Evolutionary conservation across 495 filamentous ascomycete species (phyloP).

Genomic region (Daldinia decipiens): DNA sequence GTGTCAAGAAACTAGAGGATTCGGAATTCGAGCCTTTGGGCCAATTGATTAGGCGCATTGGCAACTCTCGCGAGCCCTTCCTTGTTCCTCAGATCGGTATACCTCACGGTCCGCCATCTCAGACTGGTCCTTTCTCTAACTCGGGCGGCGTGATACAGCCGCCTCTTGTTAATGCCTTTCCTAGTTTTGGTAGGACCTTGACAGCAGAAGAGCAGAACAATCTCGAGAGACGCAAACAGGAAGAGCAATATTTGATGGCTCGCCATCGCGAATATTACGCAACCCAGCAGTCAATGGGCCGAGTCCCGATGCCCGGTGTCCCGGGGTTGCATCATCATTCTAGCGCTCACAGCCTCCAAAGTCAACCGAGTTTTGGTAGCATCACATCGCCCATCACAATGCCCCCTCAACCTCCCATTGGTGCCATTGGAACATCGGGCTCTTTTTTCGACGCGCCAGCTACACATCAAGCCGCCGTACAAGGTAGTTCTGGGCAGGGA

Average conservation of each 20-base stretch:
- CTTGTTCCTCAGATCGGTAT: conserved; percentile 96
- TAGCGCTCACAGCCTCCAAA: conserved; percentile 93
- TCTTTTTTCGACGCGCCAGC: conserved; percentile 77
- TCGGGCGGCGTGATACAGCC: conserved; percentile 77
- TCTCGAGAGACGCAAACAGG: conserved; percentile 93
- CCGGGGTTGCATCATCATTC: conserved; percentile 89
- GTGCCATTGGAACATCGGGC: conserved; percentile 58
- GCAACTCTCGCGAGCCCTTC: conserved; percentile 97
- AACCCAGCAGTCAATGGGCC: conserved; percentile 76
- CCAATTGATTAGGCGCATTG: conserved; percentile 92
- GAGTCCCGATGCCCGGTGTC: conserved; percentile 68
- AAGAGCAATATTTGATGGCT: conserved; percentile 96
- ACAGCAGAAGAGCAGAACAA: conserved; percentile 98
- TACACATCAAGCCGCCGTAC: conserved; percentile 48
- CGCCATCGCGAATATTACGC: conserved; percentile 93
- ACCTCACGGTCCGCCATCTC: conserved; percentile 77
- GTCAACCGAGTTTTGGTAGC: conserved; percentile 92
- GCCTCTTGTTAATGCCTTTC: conserved; percentile 94
- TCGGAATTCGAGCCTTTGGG: conserved; percentile 95
- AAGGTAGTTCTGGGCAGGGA: conserved; percentile 45
- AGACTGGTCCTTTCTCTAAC: conserved; percentile 60
- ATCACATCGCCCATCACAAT: conserved; percentile 87
- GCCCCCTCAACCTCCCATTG: conserved; percentile 75
- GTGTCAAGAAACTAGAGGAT: conserved; percentile 94
- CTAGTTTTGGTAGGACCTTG: conserved; percentile 95